A percentile compares a stretch with the other conserved stretches of the same genome.
These are phyloP conservation scores for Cryptococcus wingfieldii DNA, from an alignment of 1,284 basidiomycete species.

Conservation along the genomic window DNA sequence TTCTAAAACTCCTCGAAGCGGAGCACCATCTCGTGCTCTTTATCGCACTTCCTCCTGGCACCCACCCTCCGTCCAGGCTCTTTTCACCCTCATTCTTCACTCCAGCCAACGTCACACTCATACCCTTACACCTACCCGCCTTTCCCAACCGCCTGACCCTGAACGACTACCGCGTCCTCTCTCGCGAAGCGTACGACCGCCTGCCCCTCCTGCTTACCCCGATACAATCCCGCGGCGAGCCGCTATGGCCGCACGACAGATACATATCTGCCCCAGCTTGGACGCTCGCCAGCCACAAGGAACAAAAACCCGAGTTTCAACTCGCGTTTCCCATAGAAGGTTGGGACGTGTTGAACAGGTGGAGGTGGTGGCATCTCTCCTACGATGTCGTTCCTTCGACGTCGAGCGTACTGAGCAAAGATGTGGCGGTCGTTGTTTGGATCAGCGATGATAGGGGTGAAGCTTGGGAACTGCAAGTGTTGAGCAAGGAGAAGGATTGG, in stretches of 20 bases:
- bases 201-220: slow-evolving; percentile 18
- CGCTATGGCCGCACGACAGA: slow-evolving; percentile 5
- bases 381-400: slow-evolving; percentile 16
- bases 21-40: slow-evolving; percentile 11
- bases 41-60: not conserved
- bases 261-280: slow-evolving; percentile 29
- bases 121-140: slow-evolving; percentile 11
- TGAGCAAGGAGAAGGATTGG: slow-evolving; percentile 3
- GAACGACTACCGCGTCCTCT: slow-evolving; percentile 7
- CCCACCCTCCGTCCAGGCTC: not conserved
- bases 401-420: not conserved
- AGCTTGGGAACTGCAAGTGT: slow-evolving; percentile 18
- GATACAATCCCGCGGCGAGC: slow-evolving; percentile 19
- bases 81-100: slow-evolving; percentile 1
- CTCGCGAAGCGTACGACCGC: slow-evolving; percentile 34
- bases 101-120: slow-evolving; percentile 2
- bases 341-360: slow-evolving; percentile 39
- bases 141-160: not conserved
- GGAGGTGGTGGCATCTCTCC: slow-evolving; percentile 28
- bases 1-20: not conserved
- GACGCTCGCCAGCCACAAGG: slow-evolving; percentile 26
- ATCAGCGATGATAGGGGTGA: slow-evolving; percentile 35
- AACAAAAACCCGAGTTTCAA: slow-evolving; percentile 25
- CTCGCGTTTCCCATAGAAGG: slow-evolving; percentile 36
- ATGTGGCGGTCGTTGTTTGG: slow-evolving; percentile 17